These are phyloP conservation scores for Yarrowia divulgata DNA, from an alignment of 805 yeast species.

Conservation along the genomic window DNA sequence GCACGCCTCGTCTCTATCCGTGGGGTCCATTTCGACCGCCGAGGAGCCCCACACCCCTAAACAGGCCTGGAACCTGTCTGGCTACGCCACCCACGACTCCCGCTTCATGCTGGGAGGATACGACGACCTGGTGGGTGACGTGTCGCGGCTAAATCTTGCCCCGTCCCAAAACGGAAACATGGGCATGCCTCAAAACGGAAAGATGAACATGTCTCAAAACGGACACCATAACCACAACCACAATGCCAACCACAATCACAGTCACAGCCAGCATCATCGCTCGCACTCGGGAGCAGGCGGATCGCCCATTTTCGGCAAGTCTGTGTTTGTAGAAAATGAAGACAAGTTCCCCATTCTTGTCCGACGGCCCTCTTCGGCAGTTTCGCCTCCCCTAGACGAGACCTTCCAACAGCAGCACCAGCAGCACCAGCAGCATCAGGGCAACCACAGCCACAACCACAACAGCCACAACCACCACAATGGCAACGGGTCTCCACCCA, in stretches of 20 bases:
- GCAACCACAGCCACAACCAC: background rate
- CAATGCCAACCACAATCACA: background rate
- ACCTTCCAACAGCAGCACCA: background rate
- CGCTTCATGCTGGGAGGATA: conserved; percentile 30
- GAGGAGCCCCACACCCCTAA: conserved; percentile 38
- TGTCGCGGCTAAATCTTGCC: conserved; percentile 33
- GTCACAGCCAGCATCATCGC: conserved; percentile 9
- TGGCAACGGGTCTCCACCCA: conserved; percentile 31
- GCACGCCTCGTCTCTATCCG: conserved; percentile 37
- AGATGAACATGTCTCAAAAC: conserved; percentile 16
- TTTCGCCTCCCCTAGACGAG: conserved; percentile 14
- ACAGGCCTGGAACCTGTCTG: conserved; percentile 38
- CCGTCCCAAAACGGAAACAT: conserved; percentile 25
- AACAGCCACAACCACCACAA: background rate
- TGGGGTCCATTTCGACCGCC: conserved; percentile 36
- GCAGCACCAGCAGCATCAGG: background rate
- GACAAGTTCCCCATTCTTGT: conserved; percentile 36
- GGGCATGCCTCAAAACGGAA: conserved; percentile 15
- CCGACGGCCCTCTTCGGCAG: conserved; percentile 21
- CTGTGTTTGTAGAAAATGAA: conserved; percentile 34
- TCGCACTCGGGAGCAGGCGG: conserved; percentile 8
- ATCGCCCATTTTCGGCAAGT: conserved; percentile 28
- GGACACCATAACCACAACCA: background rate
- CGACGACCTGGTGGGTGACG: conserved; percentile 38
- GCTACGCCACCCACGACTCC: conserved; percentile 33